phyloP scores from a whole-genome alignment of 495 filamentous ascomycete species.

The Glarea lozoyensis region DNA sequence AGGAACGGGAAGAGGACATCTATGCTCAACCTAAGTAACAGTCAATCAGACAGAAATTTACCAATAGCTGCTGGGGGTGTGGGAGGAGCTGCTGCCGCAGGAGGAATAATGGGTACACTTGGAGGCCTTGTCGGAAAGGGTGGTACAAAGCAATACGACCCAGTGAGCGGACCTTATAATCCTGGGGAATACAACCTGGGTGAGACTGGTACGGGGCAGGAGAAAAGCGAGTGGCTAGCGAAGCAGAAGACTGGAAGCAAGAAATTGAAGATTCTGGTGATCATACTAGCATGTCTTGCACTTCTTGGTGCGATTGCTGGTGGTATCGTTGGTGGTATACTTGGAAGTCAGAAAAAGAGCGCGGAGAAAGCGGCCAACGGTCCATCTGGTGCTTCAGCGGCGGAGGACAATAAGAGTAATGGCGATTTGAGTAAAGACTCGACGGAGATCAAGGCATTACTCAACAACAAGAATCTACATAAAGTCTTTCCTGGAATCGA shows the following conservation, averaged over 20 bases:
- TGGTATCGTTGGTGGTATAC: conserved; percentile 67
- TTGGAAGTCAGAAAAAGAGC: conserved; percentile 28
- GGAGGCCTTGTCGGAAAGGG: conserved; percentile 32
- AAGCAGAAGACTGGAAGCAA: conserved; percentile 53
- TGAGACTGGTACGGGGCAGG: too few relatives aligned
- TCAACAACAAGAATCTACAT: conserved; percentile 74
- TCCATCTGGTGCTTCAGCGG: conserved; percentile 13
- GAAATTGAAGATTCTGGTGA: conserved; percentile 63
- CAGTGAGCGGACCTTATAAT: conserved; percentile 9
- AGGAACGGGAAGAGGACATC: conserved; percentile 35
- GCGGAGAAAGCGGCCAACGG: neutral
- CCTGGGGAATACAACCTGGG: conserved; percentile 12
- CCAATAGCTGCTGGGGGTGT: conserved; percentile 28
- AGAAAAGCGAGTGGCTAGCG: conserved; percentile 24
- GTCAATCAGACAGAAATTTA: conserved; percentile 18
- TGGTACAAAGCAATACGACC: conserved; percentile 13
- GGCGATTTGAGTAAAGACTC: conserved; percentile 69
- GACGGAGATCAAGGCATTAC: conserved; percentile 66
- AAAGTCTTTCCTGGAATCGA: conserved; percentile 97
- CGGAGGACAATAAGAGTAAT: conserved; percentile 40
- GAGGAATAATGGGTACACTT: conserved; percentile 40
- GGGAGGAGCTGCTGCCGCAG: conserved; percentile 36
- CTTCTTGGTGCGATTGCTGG: conserved; percentile 65
- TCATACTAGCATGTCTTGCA: conserved; percentile 47
- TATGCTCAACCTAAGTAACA: conserved; percentile 42